Evolutionary conservation across 2,329 filamentous ascomycete species (phyloP), one percentile per base, ranked within the genome.

Genomic region (Neopestalotiopsis rosae): DNA sequence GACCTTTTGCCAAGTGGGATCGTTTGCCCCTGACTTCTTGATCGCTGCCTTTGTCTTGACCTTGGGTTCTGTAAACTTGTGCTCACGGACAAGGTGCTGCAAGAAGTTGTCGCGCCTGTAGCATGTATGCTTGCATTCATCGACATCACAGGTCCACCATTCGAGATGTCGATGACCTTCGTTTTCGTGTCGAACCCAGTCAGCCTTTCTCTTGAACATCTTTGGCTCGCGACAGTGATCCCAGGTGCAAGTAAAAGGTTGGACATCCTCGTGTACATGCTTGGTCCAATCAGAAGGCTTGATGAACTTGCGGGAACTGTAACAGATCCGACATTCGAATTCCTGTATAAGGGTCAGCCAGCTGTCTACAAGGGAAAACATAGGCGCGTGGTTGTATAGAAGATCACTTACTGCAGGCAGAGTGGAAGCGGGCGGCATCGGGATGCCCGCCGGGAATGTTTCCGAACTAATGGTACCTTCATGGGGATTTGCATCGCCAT

Each of bases 241-340:
- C 83, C 95, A 97, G 0, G 94, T 97, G 80, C 95, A 98, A 3
- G 94, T 97, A 74, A 97, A 97, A 0, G 95, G 95, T 77, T 96
- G 93, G 1, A 97, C 90, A 77, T 98, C 95, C 80, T 97, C 95
- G 74, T 97, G 94, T 0, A 98, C 93, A 76, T 98, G 95, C 79
- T 98, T 97, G 1, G 94, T 97, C 95, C 95, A 98, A 80, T 98
- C 95, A 0, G 94, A 97, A 17, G 94, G 95, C 79, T 97, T 97
- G 74, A 91, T 89, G 74, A 96, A 94, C 75, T 90, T 94, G 84
- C 96, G 97, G 66, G 90, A 87, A 73, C 91, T 89, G 82, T 94
- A 97, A 81, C 95, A 97, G 28, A 97, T 84, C 49, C 92, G 91
- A 74, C 95, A 98, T 82, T 98, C 95, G 70, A 97, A 95, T 76